Percentiles rank a stretch among this genome's conserved stretches.
These are phyloP conservation scores for Fomes fomentarius DNA, from an alignment of 1,284 basidiomycete species.

Conservation along the genomic window DNA sequence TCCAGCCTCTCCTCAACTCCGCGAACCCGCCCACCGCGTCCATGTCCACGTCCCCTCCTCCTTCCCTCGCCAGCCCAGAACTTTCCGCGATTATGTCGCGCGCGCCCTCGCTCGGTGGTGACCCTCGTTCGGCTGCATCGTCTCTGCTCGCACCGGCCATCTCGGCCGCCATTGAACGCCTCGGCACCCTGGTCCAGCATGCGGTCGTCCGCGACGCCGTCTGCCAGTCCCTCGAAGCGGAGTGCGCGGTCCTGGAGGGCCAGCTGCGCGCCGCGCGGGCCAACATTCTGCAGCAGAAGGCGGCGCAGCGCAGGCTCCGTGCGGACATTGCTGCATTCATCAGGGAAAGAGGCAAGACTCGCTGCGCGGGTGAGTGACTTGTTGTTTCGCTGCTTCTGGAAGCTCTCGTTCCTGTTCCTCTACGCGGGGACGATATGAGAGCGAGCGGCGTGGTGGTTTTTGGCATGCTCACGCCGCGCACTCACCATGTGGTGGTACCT, in stretches of 20 bases:
- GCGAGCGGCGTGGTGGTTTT: too few relatives aligned
- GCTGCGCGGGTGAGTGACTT: conserved; percentile 9
- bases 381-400: too few relatives aligned
- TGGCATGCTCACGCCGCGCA: too few relatives aligned
- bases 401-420: too few relatives aligned
- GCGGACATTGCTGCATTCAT: conserved; percentile 21
- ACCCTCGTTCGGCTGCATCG: too few relatives aligned
- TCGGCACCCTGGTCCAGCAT: conserved; percentile 24
- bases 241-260: conserved; percentile 18
- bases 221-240: conserved; percentile 19
- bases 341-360: conserved; percentile 4
- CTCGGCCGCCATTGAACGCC: conserved; percentile 15
- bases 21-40: background rate
- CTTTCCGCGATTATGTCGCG: conserved; percentile 6
- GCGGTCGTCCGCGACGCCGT: conserved; percentile 21
- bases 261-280: conserved; percentile 17
- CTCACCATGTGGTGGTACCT: too few relatives aligned
- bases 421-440: too few relatives aligned
- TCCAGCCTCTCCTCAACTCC: background rate
- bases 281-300: conserved; percentile 22
- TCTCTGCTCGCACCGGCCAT: conserved; percentile 14
- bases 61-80: too few relatives aligned
- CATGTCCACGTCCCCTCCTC: too few relatives aligned
- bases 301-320: conserved; percentile 21
- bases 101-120: background rate